These are phyloP conservation scores for Rosa lucieae DNA, from an alignment of 306 rosid species.

Conservation along the genomic window DNA sequence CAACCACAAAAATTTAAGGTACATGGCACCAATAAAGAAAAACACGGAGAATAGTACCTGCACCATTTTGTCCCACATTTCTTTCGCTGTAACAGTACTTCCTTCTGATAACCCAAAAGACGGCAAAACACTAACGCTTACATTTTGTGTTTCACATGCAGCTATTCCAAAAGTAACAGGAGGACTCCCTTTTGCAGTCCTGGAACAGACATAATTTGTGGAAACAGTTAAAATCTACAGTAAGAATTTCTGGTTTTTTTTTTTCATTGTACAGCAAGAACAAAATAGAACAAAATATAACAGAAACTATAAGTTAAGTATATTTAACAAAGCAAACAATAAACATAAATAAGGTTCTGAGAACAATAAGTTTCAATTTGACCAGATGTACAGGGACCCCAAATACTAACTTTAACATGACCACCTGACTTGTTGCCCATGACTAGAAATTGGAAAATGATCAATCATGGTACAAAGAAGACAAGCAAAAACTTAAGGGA, in stretches of 20 bases:
- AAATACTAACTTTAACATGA: neutral
- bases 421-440: neutral
- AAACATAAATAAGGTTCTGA: neutral
- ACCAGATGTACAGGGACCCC: neutral
- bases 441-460: neutral
- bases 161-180: constrained; percentile 92
- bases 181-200: constrained; percentile 90
- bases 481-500: neutral
- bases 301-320: neutral
- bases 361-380: neutral
- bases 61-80: constrained; percentile 81
- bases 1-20: constrained; percentile 15
- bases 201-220: constrained; percentile 45
- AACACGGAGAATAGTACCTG: constrained; percentile 47
- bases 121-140: constrained; percentile 87
- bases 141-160: constrained; percentile 98
- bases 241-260: neutral
- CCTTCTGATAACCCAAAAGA: constrained; percentile 85
- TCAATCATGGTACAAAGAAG: neutral
- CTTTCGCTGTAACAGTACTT: constrained; percentile 68
- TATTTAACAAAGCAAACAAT: neutral
- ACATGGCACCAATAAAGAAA: constrained; percentile 17
- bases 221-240: constrained; percentile 23
- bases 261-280: neutral
- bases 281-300: no score